Evolutionary conservation across 2,329 filamentous ascomycete genomes (phyloP).

Genomic region (Colletotrichum phormii): DNA sequence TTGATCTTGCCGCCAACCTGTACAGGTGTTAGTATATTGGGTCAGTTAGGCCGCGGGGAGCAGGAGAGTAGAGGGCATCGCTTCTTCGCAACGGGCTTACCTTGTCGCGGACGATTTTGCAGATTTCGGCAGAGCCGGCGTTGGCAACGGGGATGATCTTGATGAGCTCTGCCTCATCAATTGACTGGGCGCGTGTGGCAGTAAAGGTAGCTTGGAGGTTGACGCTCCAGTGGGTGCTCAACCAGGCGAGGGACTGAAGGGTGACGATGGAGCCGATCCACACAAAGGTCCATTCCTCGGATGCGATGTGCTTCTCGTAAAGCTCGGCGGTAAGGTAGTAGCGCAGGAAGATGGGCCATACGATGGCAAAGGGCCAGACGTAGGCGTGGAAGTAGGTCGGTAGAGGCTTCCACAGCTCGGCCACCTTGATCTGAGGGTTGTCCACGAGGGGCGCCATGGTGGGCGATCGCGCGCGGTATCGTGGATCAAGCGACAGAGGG

Average conservation of each 20-base stretch:
- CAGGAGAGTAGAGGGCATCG: not conserved
- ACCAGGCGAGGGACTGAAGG: conserved; percentile 87
- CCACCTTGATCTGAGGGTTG: conserved; percentile 87
- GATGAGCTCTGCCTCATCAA: conserved; percentile 85
- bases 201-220: conserved; percentile 86
- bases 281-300: conserved; percentile 98
- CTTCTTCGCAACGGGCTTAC: not conserved
- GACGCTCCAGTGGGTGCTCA: conserved; percentile 98
- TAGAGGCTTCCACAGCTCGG: conserved; percentile 89
- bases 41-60: not conserved
- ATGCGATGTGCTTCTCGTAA: conserved; percentile 91
- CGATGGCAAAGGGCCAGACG: conserved; percentile 89
- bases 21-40: not conserved
- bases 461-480: conserved; percentile 11
- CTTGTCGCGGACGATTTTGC: conserved; percentile 80
- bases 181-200: conserved; percentile 73
- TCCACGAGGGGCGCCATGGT: conserved; percentile 86
- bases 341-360: conserved; percentile 92
- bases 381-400: conserved; percentile 86
- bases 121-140: conserved; percentile 90
- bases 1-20: conserved; percentile 79
- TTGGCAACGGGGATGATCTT: conserved; percentile 93
- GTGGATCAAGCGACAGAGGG: not conserved
- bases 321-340: conserved; percentile 85
- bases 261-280: conserved; percentile 92